Conservation (phyloP, 208 protist species). For the Tritrichomonas musculus region DNA sequence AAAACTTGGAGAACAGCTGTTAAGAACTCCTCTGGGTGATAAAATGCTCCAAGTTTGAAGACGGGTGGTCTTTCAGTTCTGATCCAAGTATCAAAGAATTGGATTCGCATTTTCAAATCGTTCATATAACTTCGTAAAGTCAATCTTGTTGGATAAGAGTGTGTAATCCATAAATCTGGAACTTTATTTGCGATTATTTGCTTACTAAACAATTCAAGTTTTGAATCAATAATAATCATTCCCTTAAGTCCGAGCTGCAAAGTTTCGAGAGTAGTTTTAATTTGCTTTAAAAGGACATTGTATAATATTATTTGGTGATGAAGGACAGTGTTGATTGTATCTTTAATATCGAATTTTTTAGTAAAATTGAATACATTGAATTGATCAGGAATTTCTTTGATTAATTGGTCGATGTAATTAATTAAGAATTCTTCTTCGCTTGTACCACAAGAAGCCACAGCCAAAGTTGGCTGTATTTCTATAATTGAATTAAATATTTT, state of each 20-base stretch:
- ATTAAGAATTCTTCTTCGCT: not conserved
- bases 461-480: conserved; percentile 7
- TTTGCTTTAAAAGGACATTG: conserved; percentile 77
- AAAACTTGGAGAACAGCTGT: conserved; percentile 95
- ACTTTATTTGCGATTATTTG: conserved; percentile 63
- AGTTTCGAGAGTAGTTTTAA: conserved; percentile 76
- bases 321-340: conserved; percentile 77
- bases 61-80: conserved; percentile 20
- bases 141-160: conserved; percentile 88
- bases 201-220: conserved; percentile 64
- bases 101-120: conserved; percentile 79
- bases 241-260: conserved; percentile 77
- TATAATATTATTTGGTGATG: conserved; percentile 64
- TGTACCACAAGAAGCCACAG: no score
- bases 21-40: conserved; percentile 97
- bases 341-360: not conserved
- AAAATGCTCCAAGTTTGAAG: conserved; percentile 77
- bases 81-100: conserved; percentile 80
- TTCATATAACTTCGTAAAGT: conserved; percentile 80
- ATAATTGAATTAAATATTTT: not conserved
- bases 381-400: not conserved
- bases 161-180: conserved; percentile 75
- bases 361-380: conserved; percentile 29
- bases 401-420: not conserved
- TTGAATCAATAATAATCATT: conserved; percentile 62